phyloP scores from a whole-genome alignment of 2,329 filamentous ascomycete genomes.

The Clonostachys chloroleuca region DNA sequence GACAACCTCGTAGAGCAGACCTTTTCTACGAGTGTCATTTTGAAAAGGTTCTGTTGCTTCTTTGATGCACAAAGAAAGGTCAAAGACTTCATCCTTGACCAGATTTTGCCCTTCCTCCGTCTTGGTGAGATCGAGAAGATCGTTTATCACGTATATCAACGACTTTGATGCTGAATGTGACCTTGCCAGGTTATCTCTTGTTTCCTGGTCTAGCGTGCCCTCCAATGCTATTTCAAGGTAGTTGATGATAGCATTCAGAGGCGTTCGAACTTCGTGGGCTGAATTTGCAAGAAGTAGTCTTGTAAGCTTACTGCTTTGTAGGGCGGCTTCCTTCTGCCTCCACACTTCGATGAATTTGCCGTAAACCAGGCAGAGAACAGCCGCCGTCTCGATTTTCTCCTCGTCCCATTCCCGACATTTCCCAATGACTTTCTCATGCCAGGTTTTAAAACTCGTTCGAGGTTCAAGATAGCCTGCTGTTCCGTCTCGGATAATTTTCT shows the following conservation, averaged over 20 bases:
- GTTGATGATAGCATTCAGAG: conserved; percentile 90
- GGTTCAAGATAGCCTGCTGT: conserved; percentile 74
- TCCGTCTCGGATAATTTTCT: conserved; percentile 69
- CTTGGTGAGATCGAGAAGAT: conserved; percentile 83
- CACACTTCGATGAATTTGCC: conserved; percentile 87
- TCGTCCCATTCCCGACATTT: conserved; percentile 86
- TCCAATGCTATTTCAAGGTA: conserved; percentile 90
- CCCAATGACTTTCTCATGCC: conserved; percentile 76
- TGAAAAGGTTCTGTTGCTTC: conserved; percentile 74
- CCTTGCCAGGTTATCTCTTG: conserved; percentile 75
- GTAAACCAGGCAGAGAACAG: conserved; percentile 83
- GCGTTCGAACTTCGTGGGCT: conserved; percentile 86
- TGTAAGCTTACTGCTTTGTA: conserved; percentile 80
- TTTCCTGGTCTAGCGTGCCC: conserved; percentile 73
- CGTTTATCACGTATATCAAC: conserved; percentile 90
- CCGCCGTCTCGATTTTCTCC: conserved; percentile 84
- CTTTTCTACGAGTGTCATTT: conserved; percentile 72
- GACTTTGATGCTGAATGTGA: conserved; percentile 92
- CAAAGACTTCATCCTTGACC: conserved; percentile 76
- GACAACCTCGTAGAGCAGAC: conserved; percentile 63
- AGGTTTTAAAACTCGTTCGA: conserved; percentile 72
- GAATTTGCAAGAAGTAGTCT: conserved; percentile 78
- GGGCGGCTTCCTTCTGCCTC: conserved; percentile 81
- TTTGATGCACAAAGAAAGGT: conserved; percentile 64
- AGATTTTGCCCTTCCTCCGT: conserved; percentile 77